A percentile compares a stretch with the other conserved stretches of the same genome.
phyloP scores from a whole-genome alignment of 371 early-diverging fungal genomes.

The Sporodiniella umbellata region DNA sequence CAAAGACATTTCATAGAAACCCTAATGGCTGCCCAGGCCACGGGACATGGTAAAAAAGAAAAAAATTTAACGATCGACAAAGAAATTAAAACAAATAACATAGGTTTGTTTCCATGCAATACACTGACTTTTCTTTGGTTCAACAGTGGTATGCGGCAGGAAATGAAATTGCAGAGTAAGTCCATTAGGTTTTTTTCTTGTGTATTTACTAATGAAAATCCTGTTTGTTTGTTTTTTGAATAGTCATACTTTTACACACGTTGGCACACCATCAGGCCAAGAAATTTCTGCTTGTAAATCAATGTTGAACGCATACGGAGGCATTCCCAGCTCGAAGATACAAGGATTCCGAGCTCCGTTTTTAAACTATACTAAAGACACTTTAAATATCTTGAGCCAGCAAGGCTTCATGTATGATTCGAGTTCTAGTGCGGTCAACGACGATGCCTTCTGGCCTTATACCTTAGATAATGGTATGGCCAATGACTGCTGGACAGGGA shows the following conservation, averaged over 20 bases:
- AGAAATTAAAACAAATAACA: slow-evolving; percentile 3
- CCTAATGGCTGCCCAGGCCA: slow-evolving; percentile 65
- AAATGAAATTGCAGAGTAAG: slow-evolving; percentile 62
- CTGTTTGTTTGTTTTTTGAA: neutral
- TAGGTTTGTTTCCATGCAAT: slow-evolving; percentile 60
- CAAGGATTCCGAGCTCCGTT: slow-evolving; percentile 71
- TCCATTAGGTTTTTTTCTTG: neutral
- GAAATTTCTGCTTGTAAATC: slow-evolving; percentile 52
- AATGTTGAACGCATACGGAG: slow-evolving; percentile 58
- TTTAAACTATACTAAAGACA: slow-evolving; percentile 56
- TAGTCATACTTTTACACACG: slow-evolving; percentile 64
- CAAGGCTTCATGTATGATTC: slow-evolving; percentile 66
- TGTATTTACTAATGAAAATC: neutral
- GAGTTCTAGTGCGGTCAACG: slow-evolving; percentile 47
- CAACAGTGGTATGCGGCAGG: slow-evolving; percentile 71
- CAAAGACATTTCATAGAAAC: too few relatives aligned
- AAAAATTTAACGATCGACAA: slow-evolving; percentile 5
- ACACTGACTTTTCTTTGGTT: slow-evolving; percentile 62
- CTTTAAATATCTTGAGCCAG: slow-evolving; percentile 43
- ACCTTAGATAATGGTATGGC: slow-evolving; percentile 70
- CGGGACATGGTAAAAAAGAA: slow-evolving; percentile 34
- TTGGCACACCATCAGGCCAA: slow-evolving; percentile 39
- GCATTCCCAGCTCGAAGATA: slow-evolving; percentile 63
- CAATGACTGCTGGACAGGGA: slow-evolving; percentile 62
- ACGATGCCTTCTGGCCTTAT: slow-evolving; percentile 66